These are phyloP conservation scores for Ophiostoma perfectum DNA, from an alignment of 2,329 filamentous ascomycete genomes.

Conservation along the genomic window DNA sequence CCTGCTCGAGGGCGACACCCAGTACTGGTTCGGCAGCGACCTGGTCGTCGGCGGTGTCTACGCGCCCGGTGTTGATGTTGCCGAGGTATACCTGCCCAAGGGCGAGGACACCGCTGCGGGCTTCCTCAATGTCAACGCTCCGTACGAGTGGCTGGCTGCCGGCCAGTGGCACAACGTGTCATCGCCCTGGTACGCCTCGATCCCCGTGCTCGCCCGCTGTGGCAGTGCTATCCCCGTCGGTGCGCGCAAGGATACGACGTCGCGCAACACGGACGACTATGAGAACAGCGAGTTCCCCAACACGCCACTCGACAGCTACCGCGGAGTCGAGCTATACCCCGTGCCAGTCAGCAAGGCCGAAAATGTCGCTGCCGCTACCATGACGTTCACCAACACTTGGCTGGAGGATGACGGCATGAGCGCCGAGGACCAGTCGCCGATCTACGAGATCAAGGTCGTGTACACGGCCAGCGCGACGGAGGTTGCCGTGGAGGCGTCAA, in stretches of 20 bases:
- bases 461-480: constrained; percentile 27
- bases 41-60: constrained; percentile 64
- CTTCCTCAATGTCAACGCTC: constrained; percentile 54
- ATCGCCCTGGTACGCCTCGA: constrained; percentile 32
- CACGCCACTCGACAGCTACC: constrained; percentile 33
- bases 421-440: constrained; percentile 28
- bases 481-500: constrained; percentile 18
- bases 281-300: constrained; percentile 30
- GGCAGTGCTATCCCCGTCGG: constrained; percentile 35
- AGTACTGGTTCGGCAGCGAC: constrained; percentile 67
- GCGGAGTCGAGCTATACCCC: constrained; percentile 36
- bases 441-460: constrained; percentile 26
- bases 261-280: constrained; percentile 24
- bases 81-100: constrained; percentile 57
- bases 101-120: constrained; percentile 39
- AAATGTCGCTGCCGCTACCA: background rate
- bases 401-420: constrained; percentile 34
- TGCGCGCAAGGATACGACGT: constrained; percentile 28
- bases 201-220: constrained; percentile 33
- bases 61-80: constrained; percentile 49
- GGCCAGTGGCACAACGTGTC: constrained; percentile 33
- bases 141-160: constrained; percentile 45
- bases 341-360: constrained; percentile 23
- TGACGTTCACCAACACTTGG: constrained; percentile 30
- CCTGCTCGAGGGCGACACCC: constrained; percentile 57